Evolutionary conservation across 345 rosid species (phyloP).

Genomic region (Eucalyptus grandis): DNA sequence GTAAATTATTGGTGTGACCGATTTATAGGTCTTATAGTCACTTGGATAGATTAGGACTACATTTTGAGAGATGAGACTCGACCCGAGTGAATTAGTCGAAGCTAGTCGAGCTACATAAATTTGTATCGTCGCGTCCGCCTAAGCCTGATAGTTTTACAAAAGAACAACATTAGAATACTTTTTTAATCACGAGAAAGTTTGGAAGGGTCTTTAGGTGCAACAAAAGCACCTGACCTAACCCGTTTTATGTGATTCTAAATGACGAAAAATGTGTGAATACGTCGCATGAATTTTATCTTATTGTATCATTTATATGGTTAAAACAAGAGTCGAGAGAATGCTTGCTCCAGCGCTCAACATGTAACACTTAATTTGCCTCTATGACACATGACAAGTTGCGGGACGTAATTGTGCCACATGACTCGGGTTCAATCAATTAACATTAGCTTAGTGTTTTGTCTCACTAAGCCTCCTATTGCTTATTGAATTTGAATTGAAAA

Average conservation of each 20-base stretch:
- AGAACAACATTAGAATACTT: not conserved
- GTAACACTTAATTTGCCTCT: too few species aligned
- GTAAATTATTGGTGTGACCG: not conserved
- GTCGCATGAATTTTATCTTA: not conserved
- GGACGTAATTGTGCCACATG: too few species aligned
- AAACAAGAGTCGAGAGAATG: too few species aligned
- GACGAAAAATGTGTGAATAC: not conserved
- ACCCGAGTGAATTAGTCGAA: not conserved
- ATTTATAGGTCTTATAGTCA: not conserved
- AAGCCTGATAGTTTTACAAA: not conserved
- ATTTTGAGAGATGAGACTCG: not conserved
- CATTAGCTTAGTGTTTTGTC: not conserved
- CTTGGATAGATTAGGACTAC: not conserved
- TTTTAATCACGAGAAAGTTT: not conserved
- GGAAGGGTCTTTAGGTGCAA: not conserved
- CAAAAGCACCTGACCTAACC: not conserved
- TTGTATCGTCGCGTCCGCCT: rapidly evolving
- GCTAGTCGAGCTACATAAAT: not conserved
- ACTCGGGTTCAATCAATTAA: not conserved
- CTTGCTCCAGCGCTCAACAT: too few species aligned
- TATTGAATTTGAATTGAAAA: not conserved
- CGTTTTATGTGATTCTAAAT: not conserved
- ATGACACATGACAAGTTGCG: too few species aligned
- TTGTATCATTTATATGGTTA: not conserved
- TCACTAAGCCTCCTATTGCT: not conserved